Evolutionary conservation across 768 basidiomycete species (phyloP).

Genomic region (Mycena galericulata): DNA sequence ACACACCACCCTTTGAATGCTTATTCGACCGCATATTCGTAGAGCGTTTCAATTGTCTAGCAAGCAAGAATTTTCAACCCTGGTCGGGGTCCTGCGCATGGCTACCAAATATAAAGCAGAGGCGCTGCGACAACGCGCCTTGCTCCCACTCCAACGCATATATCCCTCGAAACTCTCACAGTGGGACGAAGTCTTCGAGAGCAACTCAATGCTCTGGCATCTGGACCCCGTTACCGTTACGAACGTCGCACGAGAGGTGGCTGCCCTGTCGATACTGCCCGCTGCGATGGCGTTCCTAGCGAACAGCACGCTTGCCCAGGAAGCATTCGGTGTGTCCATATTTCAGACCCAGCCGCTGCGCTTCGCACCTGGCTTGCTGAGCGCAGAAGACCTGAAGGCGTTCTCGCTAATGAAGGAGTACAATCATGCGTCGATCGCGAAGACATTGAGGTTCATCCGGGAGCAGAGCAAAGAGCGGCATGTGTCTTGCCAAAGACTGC

Average conservation of each 20-base stretch:
- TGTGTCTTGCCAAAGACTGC: slow-evolving; percentile 19
- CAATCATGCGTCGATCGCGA: slow-evolving; percentile 23
- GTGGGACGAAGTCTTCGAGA: slow-evolving; percentile 32
- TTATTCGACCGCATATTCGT: not conserved
- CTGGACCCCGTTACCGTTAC: slow-evolving; percentile 25
- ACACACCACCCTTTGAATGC: not conserved
- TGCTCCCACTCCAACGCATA: slow-evolving; percentile 22
- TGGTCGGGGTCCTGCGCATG: slow-evolving; percentile 30
- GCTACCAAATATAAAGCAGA: slow-evolving; percentile 33
- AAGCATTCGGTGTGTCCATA: slow-evolving; percentile 30
- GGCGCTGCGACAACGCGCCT: slow-evolving; percentile 26
- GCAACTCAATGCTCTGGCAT: slow-evolving; percentile 29
- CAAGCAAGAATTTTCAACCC: slow-evolving; percentile 18
- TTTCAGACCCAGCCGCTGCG: slow-evolving; percentile 32
- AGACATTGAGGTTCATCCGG: slow-evolving; percentile 27
- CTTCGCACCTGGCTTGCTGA: slow-evolving; percentile 31
- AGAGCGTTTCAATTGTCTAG: slow-evolving; percentile 25
- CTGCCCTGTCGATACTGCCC: slow-evolving; percentile 21
- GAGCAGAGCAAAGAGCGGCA: slow-evolving; percentile 29
- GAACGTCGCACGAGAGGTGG: slow-evolving; percentile 28
- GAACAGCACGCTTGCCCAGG: slow-evolving; percentile 31
- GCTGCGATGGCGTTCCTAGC: slow-evolving; percentile 32
- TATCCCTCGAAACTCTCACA: slow-evolving; percentile 28
- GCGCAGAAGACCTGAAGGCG: slow-evolving; percentile 26
- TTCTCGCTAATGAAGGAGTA: slow-evolving; percentile 33